Percentiles rank a stretch among this genome's conserved stretches.
These are phyloP conservation scores for Aspergillus uvarum DNA, from an alignment of 2,329 filamentous ascomycete species.

Conservation along the genomic window DNA sequence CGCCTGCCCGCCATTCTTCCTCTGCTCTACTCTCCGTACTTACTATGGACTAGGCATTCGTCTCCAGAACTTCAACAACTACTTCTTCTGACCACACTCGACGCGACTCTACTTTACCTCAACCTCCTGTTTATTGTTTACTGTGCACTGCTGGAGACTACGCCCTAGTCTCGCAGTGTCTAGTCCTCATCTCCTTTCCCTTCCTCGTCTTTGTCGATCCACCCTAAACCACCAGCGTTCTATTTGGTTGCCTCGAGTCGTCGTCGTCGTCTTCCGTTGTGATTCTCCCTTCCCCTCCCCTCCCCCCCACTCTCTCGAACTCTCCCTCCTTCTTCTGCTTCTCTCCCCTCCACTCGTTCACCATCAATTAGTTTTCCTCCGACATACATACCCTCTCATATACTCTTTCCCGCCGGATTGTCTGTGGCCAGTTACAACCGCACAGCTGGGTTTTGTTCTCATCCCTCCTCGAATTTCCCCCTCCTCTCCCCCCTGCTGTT, in stretches of 20 bases:
- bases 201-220: background rate
- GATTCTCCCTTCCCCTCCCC: background rate
- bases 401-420: background rate
- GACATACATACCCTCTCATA: background rate
- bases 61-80: background rate
- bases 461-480: background rate
- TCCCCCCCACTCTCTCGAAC: background rate
- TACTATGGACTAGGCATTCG: too few species aligned
- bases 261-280: background rate
- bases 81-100: background rate
- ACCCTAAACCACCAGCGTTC: background rate
- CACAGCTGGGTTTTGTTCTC: background rate
- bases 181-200: background rate
- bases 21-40: too few species aligned
- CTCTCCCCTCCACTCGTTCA: background rate
- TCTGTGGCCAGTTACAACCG: background rate
- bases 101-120: background rate
- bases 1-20: background rate
- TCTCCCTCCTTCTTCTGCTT: background rate
- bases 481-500: conserved; percentile 26
- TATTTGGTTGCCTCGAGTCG: background rate
- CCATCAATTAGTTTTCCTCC: background rate
- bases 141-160: too few species aligned
- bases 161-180: background rate
- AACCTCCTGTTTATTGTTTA: background rate